Evolutionary conservation across 192 early-diverging fungal genomes (phyloP).

Genomic region (Radiomyces spectabilis): DNA sequence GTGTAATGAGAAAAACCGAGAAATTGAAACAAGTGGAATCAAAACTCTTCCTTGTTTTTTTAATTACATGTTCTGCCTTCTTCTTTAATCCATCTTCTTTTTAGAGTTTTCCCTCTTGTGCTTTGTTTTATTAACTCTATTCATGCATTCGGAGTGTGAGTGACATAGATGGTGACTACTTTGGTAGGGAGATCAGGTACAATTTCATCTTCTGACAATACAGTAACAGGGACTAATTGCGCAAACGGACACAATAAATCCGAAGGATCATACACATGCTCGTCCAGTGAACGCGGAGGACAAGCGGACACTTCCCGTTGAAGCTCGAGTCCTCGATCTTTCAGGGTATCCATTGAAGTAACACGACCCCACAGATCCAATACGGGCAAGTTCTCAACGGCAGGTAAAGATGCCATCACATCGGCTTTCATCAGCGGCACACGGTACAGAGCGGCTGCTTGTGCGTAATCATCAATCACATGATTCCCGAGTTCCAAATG

Average conservation of each 20-base stretch:
- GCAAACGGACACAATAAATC: slow-evolving; percentile 34
- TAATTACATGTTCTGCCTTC: too few species aligned
- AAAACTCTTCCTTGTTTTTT: too few species aligned
- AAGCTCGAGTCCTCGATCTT: slow-evolving; percentile 22
- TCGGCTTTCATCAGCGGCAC: slow-evolving; percentile 36
- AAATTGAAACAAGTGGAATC: too few species aligned
- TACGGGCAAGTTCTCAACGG: slow-evolving; percentile 31
- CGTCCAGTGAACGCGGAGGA: slow-evolving; percentile 1
- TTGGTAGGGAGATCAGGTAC: background rate
- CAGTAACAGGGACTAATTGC: background rate
- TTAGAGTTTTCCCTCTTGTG: too few species aligned
- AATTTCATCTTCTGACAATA: background rate
- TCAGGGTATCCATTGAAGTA: background rate
- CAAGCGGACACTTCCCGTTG: slow-evolving; percentile 35
- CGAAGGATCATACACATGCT: slow-evolving; percentile 17
- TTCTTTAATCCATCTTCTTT: too few species aligned
- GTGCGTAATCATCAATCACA: slow-evolving; percentile 20
- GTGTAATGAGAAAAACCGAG: too few species aligned
- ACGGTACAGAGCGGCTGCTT: slow-evolving; percentile 10
- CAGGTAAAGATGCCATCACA: slow-evolving; percentile 28
- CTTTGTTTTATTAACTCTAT: too few species aligned
- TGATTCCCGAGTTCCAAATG: slow-evolving; percentile 38
- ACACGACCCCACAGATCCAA: slow-evolving; percentile 40
- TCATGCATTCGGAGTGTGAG: too few species aligned
- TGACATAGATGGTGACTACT: background rate